Base-by-base conservation (phyloP, 805 yeast genomes). In the Candida incommunis region DNA sequence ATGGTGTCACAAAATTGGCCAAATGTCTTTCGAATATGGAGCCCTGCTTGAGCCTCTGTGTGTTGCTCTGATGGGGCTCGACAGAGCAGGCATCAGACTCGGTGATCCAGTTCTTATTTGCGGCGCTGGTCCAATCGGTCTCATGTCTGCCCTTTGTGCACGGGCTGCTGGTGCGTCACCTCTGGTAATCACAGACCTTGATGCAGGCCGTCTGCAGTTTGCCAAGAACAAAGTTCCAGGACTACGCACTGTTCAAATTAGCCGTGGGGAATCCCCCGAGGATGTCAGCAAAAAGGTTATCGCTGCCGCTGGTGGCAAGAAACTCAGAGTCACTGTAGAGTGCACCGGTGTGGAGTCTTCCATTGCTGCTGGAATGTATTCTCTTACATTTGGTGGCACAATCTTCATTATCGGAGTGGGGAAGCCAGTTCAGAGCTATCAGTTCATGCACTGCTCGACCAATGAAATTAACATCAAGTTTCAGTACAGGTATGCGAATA, bases 81-180 rank as follows among this genome's bases (percentile, higher is more conserved):
- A 66, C 51, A 62, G 71, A 50, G 67, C 76, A 2, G 68, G 69
- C 16, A 58, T 75, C 40, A 61, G 60, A 45, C 54, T 72, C n/a
- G 78, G 78, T 43, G 69, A 68, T 50, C 72, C 74, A 22, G 65
- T 64, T 11, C 55, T 70, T 41, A 62, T 75, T 44, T 65, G 70
- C 37, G 80, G 80, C 44, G 77, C 78, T 16, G 79, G 80, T 21
- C 79, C 80, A n/a, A 75, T 75, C 51, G 80, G 80, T 15, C 58
- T 74, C 25, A 66, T 71, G 35, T 58, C 74, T 22, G 65, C 75
- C 42, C 50, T 68, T 3, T 55, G 72, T 41, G 76, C 76, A 9
- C 63, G 67, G 26, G 77, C 76, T 13, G 64, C 71, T 2, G 80
- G 80, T 22, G 75, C 76, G 3, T 63, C 70, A 25, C 78, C 78